phyloP scores from a whole-genome alignment of 2,329 filamentous ascomycete genomes.

The Simplicillium sp. region DNA sequence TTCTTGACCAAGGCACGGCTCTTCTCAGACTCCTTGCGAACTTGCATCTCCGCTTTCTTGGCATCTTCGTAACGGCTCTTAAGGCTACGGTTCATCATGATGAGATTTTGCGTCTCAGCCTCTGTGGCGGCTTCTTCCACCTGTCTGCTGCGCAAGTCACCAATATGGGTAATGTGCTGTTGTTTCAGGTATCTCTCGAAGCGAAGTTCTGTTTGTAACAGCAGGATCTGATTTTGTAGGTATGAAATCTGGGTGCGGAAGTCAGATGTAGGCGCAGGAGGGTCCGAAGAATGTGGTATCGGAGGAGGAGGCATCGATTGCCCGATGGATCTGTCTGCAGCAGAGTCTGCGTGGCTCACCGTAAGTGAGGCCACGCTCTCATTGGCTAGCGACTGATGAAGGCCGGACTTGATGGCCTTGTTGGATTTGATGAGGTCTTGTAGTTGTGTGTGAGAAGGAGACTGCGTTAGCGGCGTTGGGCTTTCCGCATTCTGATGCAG shows the following conservation, averaged over 20 bases:
- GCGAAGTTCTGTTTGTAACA: slow-evolving; percentile 70
- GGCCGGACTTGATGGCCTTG: slow-evolving; percentile 44
- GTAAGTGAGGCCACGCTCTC: slow-evolving; percentile 48
- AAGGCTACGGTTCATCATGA: slow-evolving; percentile 65
- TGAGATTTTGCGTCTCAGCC: slow-evolving; percentile 72
- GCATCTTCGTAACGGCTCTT: slow-evolving; percentile 66
- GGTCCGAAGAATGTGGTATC: slow-evolving; percentile 10
- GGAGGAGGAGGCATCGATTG: slow-evolving; percentile 17
- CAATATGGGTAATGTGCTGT: slow-evolving; percentile 74
- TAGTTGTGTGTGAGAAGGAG: slow-evolving; percentile 43
- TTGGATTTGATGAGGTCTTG: slow-evolving; percentile 53
- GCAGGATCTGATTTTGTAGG: slow-evolving; percentile 63
- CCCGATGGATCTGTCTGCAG: slow-evolving; percentile 25
- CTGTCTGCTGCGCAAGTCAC: slow-evolving; percentile 64
- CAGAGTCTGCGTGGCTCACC: slow-evolving; percentile 39
- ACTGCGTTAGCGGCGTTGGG: slow-evolving; percentile 42
- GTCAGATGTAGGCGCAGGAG: slow-evolving; percentile 18
- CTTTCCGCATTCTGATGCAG: slow-evolving; percentile 41
- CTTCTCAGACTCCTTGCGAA: slow-evolving; percentile 63
- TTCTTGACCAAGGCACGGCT: slow-evolving; percentile 66
- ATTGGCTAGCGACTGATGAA: slow-evolving; percentile 46
- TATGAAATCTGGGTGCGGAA: slow-evolving; percentile 35
- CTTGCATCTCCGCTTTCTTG: slow-evolving; percentile 59
- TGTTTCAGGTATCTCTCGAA: slow-evolving; percentile 80
- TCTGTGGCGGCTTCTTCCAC: slow-evolving; percentile 70